Evolutionary conservation across 2,329 filamentous ascomycete genomes (phyloP).

Genomic region (Tympanopsis confertula): DNA sequence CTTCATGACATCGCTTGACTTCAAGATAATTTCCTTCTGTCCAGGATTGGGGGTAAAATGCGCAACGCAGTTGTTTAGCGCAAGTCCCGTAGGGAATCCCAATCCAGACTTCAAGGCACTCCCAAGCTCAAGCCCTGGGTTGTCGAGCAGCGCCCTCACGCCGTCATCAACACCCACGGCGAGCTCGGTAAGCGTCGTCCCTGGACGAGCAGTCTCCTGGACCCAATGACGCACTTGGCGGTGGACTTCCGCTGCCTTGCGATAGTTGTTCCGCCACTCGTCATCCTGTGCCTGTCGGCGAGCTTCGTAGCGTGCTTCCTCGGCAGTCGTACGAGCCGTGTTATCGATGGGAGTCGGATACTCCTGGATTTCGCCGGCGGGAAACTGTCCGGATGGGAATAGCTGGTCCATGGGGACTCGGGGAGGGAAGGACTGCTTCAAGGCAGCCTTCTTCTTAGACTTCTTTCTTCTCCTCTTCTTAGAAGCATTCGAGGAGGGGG

Average conservation of each 20-base stretch:
- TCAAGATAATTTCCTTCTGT: slow-evolving; percentile 57
- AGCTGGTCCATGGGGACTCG: slow-evolving; percentile 17
- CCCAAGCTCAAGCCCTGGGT: slow-evolving; percentile 37
- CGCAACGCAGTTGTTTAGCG: slow-evolving; percentile 38
- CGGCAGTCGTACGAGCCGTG: slow-evolving; percentile 9
- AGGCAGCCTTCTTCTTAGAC: slow-evolving; percentile 9
- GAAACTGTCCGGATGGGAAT: slow-evolving; percentile 14
- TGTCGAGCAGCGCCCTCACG: slow-evolving; percentile 33
- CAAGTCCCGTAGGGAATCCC: slow-evolving; percentile 43
- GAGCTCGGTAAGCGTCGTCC: slow-evolving; percentile 32
- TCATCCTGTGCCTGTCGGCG: slow-evolving; percentile 17
- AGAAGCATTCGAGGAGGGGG: slow-evolving; percentile 3
- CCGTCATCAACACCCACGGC: slow-evolving; percentile 41
- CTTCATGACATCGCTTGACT: slow-evolving; percentile 68
- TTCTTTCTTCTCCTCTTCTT: slow-evolving; percentile 5
- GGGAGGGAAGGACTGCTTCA: slow-evolving; percentile 18
- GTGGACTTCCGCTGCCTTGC: slow-evolving; percentile 43
- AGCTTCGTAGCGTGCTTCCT: slow-evolving; percentile 11
- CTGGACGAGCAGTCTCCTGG: slow-evolving; percentile 35
- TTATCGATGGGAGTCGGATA: slow-evolving; percentile 9
- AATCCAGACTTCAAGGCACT: slow-evolving; percentile 36
- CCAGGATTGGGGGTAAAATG: slow-evolving; percentile 46
- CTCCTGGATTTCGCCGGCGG: slow-evolving; percentile 12
- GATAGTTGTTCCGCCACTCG: slow-evolving; percentile 37
- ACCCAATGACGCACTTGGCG: slow-evolving; percentile 39